Evolutionary conservation across 345 rosid species (phyloP).

Genomic region (Zanthoxylum bungeanum): DNA sequence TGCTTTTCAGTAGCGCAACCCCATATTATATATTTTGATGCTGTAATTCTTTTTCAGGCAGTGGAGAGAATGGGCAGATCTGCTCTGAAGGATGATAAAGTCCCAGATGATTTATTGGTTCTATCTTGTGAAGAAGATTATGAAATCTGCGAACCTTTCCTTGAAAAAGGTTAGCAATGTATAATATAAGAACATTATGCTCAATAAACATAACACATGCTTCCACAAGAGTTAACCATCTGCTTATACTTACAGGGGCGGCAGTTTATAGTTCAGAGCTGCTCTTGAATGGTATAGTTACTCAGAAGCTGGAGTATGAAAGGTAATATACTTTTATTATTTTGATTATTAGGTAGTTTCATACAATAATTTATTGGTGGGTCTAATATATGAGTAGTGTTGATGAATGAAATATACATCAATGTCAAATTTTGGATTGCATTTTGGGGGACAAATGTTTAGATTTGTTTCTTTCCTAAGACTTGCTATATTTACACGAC

Average conservation of each 20-base stretch:
- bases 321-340: conserved; percentile 39
- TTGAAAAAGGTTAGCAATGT: conserved; percentile 59
- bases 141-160: conserved; percentile 51
- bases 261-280: conserved; percentile 85
- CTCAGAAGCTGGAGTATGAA: conserved; percentile 80
- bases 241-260: conserved; percentile 45
- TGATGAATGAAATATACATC: neutral
- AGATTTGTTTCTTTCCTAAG: neutral
- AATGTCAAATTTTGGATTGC: neutral
- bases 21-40: neutral
- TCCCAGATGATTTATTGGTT: conserved; percentile 59
- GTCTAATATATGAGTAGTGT: neutral
- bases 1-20: neutral
- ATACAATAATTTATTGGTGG: neutral
- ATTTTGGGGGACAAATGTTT: neutral
- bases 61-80: conserved; percentile 76
- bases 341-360: neutral
- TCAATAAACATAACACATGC: neutral
- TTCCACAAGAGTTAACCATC: neutral
- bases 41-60: conserved; percentile 45
- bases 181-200: neutral
- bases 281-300: conserved; percentile 79
- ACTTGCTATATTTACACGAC: conserved; percentile 11
- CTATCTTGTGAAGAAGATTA: conserved; percentile 85
- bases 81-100: conserved; percentile 49